These are phyloP conservation scores for Fusarium anguioides DNA, from an alignment of 2,329 filamentous ascomycete genomes.

Conservation along the genomic window DNA sequence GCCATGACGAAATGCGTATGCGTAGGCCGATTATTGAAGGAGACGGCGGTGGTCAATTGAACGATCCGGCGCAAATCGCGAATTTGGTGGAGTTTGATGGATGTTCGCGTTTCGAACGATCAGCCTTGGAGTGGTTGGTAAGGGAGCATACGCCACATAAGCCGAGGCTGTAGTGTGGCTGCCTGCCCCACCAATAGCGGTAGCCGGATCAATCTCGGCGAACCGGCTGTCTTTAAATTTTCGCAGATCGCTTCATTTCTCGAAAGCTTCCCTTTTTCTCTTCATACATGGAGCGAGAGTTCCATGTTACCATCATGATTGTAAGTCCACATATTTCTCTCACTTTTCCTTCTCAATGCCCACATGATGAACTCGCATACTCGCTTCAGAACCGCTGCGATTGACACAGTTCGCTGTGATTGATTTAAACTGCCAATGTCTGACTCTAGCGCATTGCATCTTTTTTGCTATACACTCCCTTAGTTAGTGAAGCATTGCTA, in stretches of 20 bases:
- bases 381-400: slow-evolving; percentile 64
- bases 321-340: slow-evolving; percentile 47
- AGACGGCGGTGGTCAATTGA: slow-evolving; percentile 43
- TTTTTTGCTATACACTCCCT: slow-evolving; percentile 15
- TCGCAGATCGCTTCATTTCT: slow-evolving; percentile 12
- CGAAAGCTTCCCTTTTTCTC: slow-evolving; percentile 23
- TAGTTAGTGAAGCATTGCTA: slow-evolving; percentile 28
- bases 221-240: slow-evolving; percentile 35
- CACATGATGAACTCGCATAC: slow-evolving; percentile 57
- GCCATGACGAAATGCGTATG: slow-evolving; percentile 57
- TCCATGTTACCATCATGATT: slow-evolving; percentile 52
- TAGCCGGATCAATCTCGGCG: slow-evolving; percentile 40
- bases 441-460: slow-evolving; percentile 46
- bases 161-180: slow-evolving; percentile 32
- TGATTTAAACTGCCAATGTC: slow-evolving; percentile 57
- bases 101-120: slow-evolving; percentile 49
- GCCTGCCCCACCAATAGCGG: not conserved
- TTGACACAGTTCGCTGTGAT: slow-evolving; percentile 59
- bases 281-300: slow-evolving; percentile 46
- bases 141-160: not conserved
- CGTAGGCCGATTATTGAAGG: slow-evolving; percentile 12
- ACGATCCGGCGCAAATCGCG: slow-evolving; percentile 42
- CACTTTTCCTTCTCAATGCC: not conserved
- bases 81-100: slow-evolving; percentile 40
- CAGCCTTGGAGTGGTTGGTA: slow-evolving; percentile 48